Evolutionary conservation across 225 moss, liverwort and hornwort species (phyloP).

Genomic region (Physcomitrellopsis africana): DNA sequence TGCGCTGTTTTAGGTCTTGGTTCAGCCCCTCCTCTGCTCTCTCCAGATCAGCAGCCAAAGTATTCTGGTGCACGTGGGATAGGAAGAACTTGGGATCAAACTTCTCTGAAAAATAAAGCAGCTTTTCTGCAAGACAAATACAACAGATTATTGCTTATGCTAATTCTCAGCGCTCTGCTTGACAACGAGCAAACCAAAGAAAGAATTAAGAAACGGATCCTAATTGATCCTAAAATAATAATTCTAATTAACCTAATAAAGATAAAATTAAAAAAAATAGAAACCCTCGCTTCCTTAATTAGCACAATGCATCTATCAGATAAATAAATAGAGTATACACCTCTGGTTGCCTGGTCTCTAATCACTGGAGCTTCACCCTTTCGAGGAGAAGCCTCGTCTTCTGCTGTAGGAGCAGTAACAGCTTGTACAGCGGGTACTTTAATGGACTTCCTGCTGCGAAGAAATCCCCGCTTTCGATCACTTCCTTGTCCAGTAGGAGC

Average conservation of each 20-base stretch:
- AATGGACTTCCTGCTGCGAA: conserved; percentile 46
- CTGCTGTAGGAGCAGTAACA: conserved; percentile 35
- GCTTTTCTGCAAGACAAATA: conserved; percentile 63
- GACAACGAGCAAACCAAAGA: background rate
- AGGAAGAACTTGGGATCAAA: conserved; percentile 90
- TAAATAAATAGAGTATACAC: conserved; percentile 21
- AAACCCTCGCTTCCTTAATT: background rate
- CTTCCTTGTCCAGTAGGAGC: conserved; percentile 56
- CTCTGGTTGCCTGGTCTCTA: conserved; percentile 51
- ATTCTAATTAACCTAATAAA: background rate
- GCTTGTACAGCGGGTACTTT: conserved; percentile 37
- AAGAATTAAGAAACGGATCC: background rate
- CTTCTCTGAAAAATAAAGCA: conserved; percentile 86
- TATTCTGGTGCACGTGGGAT: conserved; percentile 85
- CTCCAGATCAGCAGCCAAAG: conserved; percentile 75
- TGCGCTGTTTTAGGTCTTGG: conserved; percentile 71
- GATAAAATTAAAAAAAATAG: background rate
- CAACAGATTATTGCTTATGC: background rate
- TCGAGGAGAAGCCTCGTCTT: conserved; percentile 36
- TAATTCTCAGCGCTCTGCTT: background rate
- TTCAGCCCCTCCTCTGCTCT: conserved; percentile 78
- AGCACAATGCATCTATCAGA: no score
- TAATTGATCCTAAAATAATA: background rate
- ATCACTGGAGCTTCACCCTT: conserved; percentile 44
- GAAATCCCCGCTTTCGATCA: conserved; percentile 50